These are phyloP conservation scores for Geum urbanum DNA, from an alignment of 306 rosid genomes.

Conservation along the genomic window DNA sequence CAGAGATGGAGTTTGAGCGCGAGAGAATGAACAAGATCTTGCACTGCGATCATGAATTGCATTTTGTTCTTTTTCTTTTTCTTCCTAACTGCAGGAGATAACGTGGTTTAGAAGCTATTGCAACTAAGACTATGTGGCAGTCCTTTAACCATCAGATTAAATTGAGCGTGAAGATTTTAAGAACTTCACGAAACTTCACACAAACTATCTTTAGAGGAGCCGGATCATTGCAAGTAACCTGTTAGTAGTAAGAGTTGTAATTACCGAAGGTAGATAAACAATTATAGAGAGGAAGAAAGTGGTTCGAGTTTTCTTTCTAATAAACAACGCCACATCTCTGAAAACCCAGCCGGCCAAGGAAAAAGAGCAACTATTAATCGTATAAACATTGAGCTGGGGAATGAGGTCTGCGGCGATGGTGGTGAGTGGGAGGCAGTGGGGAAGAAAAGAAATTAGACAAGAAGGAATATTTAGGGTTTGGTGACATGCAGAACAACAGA, in stretches of 20 bases:
- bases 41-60: too few species aligned
- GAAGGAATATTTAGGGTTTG: conserved; percentile 67
- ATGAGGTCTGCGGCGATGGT: conserved; percentile 52
- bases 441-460: neutral
- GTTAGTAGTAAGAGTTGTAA: conserved; percentile 38
- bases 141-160: too few species aligned
- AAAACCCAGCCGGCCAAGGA: conserved; percentile 36
- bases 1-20: too few species aligned
- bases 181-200: too few species aligned
- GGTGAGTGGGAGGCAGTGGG: conserved; percentile 50
- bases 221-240: conserved; percentile 41
- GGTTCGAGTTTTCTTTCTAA: conserved; percentile 22
- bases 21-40: too few species aligned
- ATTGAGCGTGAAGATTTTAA: too few species aligned
- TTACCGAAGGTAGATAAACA: conserved; percentile 19
- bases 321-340: conserved; percentile 23
- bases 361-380: conserved; percentile 4
- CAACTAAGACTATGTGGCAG: too few species aligned
- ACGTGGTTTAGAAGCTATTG: too few species aligned
- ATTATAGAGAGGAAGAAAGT: conserved; percentile 32
- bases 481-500: conserved; percentile 39
- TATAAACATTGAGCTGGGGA: conserved; percentile 28
- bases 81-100: too few species aligned
- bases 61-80: too few species aligned
- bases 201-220: too few species aligned